These are phyloP conservation scores for Scedosporium minutisporum DNA, from an alignment of 2,329 filamentous ascomycete species.

Conservation along the genomic window DNA sequence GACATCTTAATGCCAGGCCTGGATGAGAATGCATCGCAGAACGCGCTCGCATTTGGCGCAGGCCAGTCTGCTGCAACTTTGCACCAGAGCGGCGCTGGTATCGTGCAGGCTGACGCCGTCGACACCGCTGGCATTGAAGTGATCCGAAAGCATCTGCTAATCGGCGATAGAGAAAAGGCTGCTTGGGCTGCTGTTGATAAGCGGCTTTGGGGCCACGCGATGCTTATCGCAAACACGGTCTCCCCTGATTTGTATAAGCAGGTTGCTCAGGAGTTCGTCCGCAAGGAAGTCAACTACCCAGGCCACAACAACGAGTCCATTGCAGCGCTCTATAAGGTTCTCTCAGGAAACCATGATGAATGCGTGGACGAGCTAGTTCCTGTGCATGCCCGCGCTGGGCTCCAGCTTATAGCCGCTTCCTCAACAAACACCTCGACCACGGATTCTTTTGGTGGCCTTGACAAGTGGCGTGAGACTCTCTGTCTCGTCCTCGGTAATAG, in stretches of 20 bases:
- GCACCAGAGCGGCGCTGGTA: constrained; percentile 8
- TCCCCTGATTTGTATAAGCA: constrained; percentile 83
- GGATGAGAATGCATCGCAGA: constrained; percentile 16
- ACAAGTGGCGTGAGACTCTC: constrained; percentile 90
- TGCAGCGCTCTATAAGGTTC: constrained; percentile 83
- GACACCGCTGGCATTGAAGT: constrained; percentile 61
- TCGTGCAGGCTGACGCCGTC: constrained; percentile 52
- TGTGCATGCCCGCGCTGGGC: constrained; percentile 79
- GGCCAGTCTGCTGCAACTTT: neutral
- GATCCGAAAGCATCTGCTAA: constrained; percentile 62
- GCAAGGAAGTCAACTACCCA: constrained; percentile 80
- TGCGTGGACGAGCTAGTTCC: constrained; percentile 94
- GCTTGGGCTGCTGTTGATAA: constrained; percentile 91
- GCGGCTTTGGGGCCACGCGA: constrained; percentile 90
- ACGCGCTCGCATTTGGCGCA: neutral
- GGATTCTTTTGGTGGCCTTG: constrained; percentile 73
- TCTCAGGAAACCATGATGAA: constrained; percentile 89
- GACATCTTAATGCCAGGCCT: constrained; percentile 58
- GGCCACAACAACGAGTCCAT: constrained; percentile 77
- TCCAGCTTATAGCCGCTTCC: constrained; percentile 79
- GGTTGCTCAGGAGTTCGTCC: constrained; percentile 89
- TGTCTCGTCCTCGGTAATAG: constrained; percentile 81
- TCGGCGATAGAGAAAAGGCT: constrained; percentile 80
- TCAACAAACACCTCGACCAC: constrained; percentile 46
- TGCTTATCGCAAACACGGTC: constrained; percentile 72